A percentile compares a stretch with the other conserved stretches of the same genome.
phyloP scores from a whole-genome alignment of 495 filamentous ascomycete species.

The Trichoderma parareesei region DNA sequence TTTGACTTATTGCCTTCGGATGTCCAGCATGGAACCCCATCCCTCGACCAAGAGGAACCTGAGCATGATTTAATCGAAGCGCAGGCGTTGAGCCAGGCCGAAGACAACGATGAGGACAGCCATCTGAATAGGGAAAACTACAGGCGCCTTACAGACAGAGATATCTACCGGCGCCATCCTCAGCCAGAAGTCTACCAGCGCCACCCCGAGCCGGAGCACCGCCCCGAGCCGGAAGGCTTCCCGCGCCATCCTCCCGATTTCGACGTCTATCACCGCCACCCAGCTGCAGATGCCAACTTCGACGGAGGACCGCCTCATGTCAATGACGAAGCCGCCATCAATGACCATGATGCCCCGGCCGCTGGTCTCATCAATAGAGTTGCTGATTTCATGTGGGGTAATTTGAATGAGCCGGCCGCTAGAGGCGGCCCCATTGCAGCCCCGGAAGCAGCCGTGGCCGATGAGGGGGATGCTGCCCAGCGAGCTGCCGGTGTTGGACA shows the following conservation, averaged over 20 bases:
- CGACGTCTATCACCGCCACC: neutral
- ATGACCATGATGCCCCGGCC: slow-evolving; percentile 6
- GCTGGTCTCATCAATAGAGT: slow-evolving; percentile 29
- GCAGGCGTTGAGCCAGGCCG: neutral
- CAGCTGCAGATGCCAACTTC: neutral
- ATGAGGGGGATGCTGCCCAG: neutral
- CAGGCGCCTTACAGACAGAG: neutral
- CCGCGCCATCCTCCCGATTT: neutral
- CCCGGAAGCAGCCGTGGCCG: slow-evolving; percentile 9
- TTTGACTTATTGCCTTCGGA: slow-evolving; percentile 26
- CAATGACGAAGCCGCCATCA: neutral
- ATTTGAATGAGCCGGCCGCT: slow-evolving; percentile 17
- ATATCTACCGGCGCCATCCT: neutral
- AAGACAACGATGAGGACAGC: neutral
- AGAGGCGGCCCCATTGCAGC: slow-evolving; percentile 13
- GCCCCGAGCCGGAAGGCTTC: neutral
- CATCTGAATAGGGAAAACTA: neutral
- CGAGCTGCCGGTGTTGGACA: slow-evolving; percentile 13
- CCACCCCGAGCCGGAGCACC: neutral
- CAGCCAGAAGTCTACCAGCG: neutral
- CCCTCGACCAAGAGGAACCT: neutral
- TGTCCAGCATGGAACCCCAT: too few species aligned
- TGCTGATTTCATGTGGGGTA: slow-evolving; percentile 43
- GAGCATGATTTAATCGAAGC: neutral
- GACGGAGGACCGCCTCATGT: neutral